These are phyloP conservation scores for Grosmannia clavigera DNA, from an alignment of 2,329 filamentous ascomycete genomes.

Conservation along the genomic window DNA sequence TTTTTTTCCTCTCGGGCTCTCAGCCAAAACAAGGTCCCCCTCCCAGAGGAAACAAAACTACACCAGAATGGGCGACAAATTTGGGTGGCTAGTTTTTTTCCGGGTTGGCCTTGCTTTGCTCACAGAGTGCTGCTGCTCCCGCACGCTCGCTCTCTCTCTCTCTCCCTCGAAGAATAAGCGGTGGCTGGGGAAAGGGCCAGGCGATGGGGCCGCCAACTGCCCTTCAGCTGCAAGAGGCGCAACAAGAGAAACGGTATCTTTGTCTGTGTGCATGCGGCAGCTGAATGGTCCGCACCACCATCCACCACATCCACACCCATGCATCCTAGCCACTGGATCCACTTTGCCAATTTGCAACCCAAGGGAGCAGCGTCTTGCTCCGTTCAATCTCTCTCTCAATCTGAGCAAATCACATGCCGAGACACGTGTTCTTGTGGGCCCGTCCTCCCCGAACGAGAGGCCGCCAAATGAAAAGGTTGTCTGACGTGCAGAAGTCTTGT, in stretches of 20 bases:
- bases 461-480: no score
- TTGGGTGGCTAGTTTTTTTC: background rate
- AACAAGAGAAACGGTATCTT: background rate
- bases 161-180: background rate
- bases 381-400: background rate
- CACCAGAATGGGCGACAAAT: background rate
- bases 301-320: background rate
- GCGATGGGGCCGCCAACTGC: background rate
- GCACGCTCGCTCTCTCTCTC: background rate
- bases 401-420: background rate
- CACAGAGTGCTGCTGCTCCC: background rate
- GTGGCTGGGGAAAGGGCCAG: background rate
- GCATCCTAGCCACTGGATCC: background rate
- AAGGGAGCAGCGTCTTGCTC: background rate
- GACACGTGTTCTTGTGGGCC: constrained; percentile 1
- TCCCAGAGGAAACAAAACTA: background rate
- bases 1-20: background rate
- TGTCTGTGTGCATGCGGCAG: background rate
- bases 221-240: background rate
- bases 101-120: background rate
- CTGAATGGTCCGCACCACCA: background rate
- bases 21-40: background rate
- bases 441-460: background rate
- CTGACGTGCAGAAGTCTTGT: background rate
- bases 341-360: background rate